These are phyloP conservation scores for Purpureocillium takamizusanense DNA, from an alignment of 2,329 filamentous ascomycete genomes.

Conservation along the genomic window DNA sequence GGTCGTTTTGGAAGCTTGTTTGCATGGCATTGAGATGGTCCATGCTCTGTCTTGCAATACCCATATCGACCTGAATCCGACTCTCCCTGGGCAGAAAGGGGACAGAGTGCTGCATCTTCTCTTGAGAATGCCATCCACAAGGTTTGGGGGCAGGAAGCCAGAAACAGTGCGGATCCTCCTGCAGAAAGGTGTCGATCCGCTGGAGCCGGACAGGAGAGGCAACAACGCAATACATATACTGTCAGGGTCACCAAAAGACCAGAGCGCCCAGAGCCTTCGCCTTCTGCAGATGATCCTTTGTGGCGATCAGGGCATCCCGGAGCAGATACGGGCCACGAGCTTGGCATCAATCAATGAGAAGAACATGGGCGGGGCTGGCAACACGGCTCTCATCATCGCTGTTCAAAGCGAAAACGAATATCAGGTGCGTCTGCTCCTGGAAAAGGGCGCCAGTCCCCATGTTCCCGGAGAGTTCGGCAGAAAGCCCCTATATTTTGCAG, in stretches of 20 bases:
- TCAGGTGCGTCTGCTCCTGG: neutral
- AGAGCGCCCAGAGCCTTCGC: neutral
- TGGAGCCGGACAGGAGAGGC: neutral
- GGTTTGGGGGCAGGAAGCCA: neutral
- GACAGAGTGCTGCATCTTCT: neutral
- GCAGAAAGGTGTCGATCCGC: neutral
- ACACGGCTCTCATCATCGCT: neutral
- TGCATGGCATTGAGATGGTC: neutral
- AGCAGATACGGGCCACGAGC: neutral
- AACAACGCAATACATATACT: neutral
- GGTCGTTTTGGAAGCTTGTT: neutral
- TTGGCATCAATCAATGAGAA: neutral
- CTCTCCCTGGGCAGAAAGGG: neutral
- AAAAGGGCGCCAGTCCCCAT: neutral
- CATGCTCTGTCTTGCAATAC: neutral
- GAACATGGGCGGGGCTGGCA: neutral
- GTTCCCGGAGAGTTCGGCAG: neutral
- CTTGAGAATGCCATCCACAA: neutral
- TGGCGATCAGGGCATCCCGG: neutral
- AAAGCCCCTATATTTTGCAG: neutral
- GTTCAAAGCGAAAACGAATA: neutral
- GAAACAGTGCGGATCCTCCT: neutral
- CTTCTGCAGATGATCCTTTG: neutral
- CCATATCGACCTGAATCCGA: neutral
- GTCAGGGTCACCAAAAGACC: neutral